Evolutionary conservation across 2,329 filamentous ascomycete genomes (phyloP).

Genomic region (Aspergillus ruber): DNA sequence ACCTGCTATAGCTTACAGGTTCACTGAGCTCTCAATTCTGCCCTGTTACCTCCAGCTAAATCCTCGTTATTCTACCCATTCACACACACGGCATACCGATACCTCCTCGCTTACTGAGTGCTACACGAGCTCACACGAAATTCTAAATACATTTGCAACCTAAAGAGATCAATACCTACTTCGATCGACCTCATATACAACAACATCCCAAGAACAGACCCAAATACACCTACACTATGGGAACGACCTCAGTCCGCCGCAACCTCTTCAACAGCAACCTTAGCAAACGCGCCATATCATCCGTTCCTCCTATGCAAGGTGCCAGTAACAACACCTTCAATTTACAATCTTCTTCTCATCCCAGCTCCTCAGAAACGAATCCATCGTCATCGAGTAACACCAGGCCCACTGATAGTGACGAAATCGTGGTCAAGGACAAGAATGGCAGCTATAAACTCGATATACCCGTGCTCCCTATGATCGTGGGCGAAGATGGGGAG

Average conservation of each 20-base stretch:
- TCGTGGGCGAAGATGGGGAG: conserved; percentile 34
- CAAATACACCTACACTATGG: conserved; percentile 12
- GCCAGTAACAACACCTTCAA: conserved; percentile 13
- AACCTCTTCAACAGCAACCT: conserved; percentile 42
- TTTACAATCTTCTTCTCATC: conserved; percentile 18
- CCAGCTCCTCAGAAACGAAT: conserved; percentile 15
- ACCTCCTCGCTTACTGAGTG: neutral
- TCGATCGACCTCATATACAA: neutral
- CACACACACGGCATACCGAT: neutral
- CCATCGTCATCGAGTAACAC: conserved; percentile 11
- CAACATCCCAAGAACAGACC: neutral
- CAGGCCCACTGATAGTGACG: conserved; percentile 30
- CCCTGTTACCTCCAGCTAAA: neutral
- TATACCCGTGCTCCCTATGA: conserved; percentile 35
- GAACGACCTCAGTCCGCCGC: conserved; percentile 34
- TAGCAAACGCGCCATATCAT: conserved; percentile 35
- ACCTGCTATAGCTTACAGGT: neutral
- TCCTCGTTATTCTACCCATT: neutral
- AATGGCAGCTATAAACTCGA: conserved; percentile 45
- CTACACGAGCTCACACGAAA: neutral
- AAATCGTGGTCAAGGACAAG: conserved; percentile 46
- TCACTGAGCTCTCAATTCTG: neutral
- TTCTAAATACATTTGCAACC: neutral
- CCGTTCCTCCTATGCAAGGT: conserved; percentile 16
- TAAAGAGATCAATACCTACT: no score